These are phyloP conservation scores for Trichophyton mentagrophytes DNA, from an alignment of 2,329 filamentous ascomycete genomes.

Conservation along the genomic window DNA sequence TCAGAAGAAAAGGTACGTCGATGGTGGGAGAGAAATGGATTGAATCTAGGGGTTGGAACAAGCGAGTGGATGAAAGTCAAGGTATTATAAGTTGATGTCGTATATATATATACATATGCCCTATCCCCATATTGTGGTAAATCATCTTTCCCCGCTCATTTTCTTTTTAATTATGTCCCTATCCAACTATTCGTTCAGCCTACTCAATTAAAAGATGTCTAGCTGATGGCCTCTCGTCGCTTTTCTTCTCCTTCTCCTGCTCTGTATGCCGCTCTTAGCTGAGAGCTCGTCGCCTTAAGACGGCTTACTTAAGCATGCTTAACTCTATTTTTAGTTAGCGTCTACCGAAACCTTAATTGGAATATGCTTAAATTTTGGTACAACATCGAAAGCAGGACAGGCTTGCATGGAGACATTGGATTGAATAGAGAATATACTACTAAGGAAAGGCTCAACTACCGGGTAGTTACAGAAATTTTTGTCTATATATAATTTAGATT, in stretches of 20 bases:
- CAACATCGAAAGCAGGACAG: too few species aligned
- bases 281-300: background rate
- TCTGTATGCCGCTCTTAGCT: background rate
- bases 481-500: background rate
- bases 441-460: too few species aligned
- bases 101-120: background rate
- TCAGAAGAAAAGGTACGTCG: conserved; percentile 59
- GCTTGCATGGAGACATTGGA: too few species aligned
- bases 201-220: background rate
- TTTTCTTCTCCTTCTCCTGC: too few species aligned
- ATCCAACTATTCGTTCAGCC: background rate
- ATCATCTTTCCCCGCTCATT: too few species aligned
- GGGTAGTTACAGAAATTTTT: background rate
- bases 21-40: conserved; percentile 80
- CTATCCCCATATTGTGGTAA: too few species aligned
- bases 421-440: too few species aligned
- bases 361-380: too few species aligned
- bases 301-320: background rate
- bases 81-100: conserved; percentile 41
- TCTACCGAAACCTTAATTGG: too few species aligned
- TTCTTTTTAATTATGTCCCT: background rate
- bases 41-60: conserved; percentile 68
- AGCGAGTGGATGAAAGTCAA: conserved; percentile 83
- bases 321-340: background rate
- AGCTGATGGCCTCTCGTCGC: too few species aligned